These are phyloP conservation scores for Aphanocladium album DNA, from an alignment of 2,329 filamentous ascomycete species.

Conservation along the genomic window DNA sequence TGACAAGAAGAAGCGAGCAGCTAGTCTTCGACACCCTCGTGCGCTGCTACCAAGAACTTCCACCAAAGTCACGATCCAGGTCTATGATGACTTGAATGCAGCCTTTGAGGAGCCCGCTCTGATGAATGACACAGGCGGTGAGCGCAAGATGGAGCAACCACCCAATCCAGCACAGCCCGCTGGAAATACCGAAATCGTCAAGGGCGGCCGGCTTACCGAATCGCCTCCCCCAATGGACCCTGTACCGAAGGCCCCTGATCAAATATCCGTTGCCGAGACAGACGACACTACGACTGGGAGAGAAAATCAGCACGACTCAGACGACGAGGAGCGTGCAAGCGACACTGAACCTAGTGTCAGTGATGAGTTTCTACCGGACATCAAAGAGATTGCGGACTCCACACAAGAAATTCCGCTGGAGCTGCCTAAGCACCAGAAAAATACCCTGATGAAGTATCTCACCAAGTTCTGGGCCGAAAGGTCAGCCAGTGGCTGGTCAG, in stretches of 20 bases:
- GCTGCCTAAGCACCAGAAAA: constrained; percentile 87
- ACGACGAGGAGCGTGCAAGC: constrained; percentile 63
- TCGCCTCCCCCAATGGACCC: constrained; percentile 20
- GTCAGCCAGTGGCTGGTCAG: constrained; percentile 89
- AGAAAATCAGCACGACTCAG: constrained; percentile 54
- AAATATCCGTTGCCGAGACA: constrained; percentile 22
- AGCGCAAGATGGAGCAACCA: constrained; percentile 23
- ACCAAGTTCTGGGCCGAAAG: constrained; percentile 98
- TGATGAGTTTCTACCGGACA: constrained; percentile 62
- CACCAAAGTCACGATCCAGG: constrained; percentile 92
- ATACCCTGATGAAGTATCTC: constrained; percentile 88
- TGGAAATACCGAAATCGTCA: background rate
- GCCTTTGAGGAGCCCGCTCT: constrained; percentile 77
- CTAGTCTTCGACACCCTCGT: constrained; percentile 67
- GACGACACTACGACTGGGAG: constrained; percentile 25
- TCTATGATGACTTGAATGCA: constrained; percentile 90
- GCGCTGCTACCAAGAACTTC: constrained; percentile 81
- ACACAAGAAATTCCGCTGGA: constrained; percentile 61
- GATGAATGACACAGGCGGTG: constrained; percentile 49
- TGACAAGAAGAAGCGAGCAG: constrained; percentile 75
- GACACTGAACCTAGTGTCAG: constrained; percentile 66
- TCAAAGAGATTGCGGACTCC: constrained; percentile 58
- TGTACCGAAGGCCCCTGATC: constrained; percentile 20
- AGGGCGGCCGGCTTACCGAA: constrained; percentile 19
- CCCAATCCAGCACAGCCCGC: constrained; percentile 16